Evolutionary conservation across 2,329 filamentous ascomycete species (phyloP), one percentile per base, ranked within the genome.

Genomic region (Colletotrichum sidae): DNA sequence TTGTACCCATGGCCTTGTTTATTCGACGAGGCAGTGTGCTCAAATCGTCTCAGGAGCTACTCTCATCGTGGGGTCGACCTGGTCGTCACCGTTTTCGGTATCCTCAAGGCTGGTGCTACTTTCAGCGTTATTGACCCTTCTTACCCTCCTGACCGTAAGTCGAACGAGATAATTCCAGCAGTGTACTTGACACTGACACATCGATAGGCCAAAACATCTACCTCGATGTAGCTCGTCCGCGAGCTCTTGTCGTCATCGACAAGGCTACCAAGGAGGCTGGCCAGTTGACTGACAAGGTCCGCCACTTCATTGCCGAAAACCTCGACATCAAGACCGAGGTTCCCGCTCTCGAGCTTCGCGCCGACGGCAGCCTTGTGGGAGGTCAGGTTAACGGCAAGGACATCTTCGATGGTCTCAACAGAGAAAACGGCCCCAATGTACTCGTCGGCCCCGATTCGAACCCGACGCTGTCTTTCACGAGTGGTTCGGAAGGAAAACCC

Each of bases 371-470:
- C 17, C 81, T 97, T 1, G 73, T 82, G n/a, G 94, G 94, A 65
- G 93, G 93, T 39, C 76, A 83, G 7, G 73, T 85, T 6, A 80
- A 89, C 60, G 91, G 88, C 35, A 80, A 85, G 62, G 94, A 97
- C 71, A 83, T 91, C 33, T 85, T 97, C 60, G 79, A 84, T 11
- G 74, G 78, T 35, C 80, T 84, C 39, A 17, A 44, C 13, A 54
- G 73, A 79, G 52, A 75, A 83, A 70, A 88, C 86, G 72, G 80
- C 80, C 1, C 93, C 1, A 88, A 88, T 56, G 90, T 97, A 3
- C 73, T 93, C 5, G 91, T 98, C 11, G 95, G 95, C 0, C 95
- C 95, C 0, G 95, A 98, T 76, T 93, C 90, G 13, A 91, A 84
- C 7, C 90, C 91, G 2, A 97, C 91, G 0, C 81, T 97, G 1